These are phyloP conservation scores for Rostrohypoxylon terebratum DNA, from an alignment of 495 filamentous ascomycete genomes.

Conservation along the genomic window DNA sequence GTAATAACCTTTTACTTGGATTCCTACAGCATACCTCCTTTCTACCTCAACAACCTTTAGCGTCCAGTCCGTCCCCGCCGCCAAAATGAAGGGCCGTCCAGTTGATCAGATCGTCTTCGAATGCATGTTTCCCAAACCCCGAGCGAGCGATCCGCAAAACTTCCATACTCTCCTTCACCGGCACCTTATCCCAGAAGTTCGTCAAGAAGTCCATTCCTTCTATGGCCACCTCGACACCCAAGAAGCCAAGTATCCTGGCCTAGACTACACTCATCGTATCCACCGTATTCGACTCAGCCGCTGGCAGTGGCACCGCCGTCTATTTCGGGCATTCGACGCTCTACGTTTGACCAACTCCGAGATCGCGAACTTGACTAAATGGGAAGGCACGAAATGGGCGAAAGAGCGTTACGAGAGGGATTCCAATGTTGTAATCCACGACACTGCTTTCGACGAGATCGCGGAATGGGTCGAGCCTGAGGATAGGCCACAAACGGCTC, in stretches of 20 bases:
- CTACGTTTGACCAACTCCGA: slow-evolving; percentile 80
- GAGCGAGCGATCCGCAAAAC: slow-evolving; percentile 62
- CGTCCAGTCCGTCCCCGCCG: background rate
- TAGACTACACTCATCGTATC: slow-evolving; percentile 83
- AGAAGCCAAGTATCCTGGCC: slow-evolving; percentile 90
- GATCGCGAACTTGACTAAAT: slow-evolving; percentile 82
- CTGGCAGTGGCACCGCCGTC: slow-evolving; percentile 80
- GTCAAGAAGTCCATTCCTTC: slow-evolving; percentile 83
- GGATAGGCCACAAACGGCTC: slow-evolving; percentile 54
- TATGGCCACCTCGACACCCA: slow-evolving; percentile 86
- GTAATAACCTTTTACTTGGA: background rate
- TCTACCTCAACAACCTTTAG: slow-evolving; percentile 6
- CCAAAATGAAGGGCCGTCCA: slow-evolving; percentile 65
- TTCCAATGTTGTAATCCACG: slow-evolving; percentile 74
- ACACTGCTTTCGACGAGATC: slow-evolving; percentile 82
- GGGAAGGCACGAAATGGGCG: slow-evolving; percentile 94
- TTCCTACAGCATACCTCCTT: background rate
- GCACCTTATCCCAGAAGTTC: slow-evolving; percentile 87
- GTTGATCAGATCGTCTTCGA: slow-evolving; percentile 67
- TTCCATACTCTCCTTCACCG: slow-evolving; percentile 65
- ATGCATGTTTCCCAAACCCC: slow-evolving; percentile 65
- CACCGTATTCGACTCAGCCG: slow-evolving; percentile 87
- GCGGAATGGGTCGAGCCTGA: slow-evolving; percentile 63
- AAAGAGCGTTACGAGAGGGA: slow-evolving; percentile 86
- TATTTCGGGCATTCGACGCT: slow-evolving; percentile 85